These are phyloP conservation scores for Acmispon strigosus DNA, from an alignment of 306 rosid species.

Conservation along the genomic window DNA sequence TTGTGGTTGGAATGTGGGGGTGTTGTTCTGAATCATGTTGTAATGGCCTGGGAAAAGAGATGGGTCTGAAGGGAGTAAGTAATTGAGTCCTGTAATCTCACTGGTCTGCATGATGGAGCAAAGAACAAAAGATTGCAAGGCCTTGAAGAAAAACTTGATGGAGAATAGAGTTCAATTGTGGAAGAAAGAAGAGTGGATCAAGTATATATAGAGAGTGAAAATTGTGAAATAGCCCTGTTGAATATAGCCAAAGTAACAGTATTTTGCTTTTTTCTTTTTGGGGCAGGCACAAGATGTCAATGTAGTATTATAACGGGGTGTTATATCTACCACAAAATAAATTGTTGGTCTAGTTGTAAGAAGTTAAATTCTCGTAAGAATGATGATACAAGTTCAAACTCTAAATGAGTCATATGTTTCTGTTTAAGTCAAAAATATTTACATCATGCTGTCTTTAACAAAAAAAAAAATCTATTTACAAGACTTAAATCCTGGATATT, in stretches of 20 bases:
- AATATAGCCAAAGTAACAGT: conserved; percentile 7
- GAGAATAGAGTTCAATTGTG: conserved; percentile 22
- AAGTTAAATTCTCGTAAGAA: no score
- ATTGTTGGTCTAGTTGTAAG: no score
- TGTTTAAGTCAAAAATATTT: no score
- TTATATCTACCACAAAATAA: no score
- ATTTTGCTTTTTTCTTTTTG: background rate
- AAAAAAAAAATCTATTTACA: no score
- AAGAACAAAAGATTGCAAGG: conserved; percentile 8
- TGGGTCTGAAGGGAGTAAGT: conserved; percentile 43
- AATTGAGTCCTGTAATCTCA: conserved; percentile 48
- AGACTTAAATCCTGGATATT: no score
- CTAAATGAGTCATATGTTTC: no score
- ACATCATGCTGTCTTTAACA: no score
- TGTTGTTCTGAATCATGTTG: conserved; percentile 36
- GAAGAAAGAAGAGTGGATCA: conserved; percentile 23
- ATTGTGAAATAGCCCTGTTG: conserved; percentile 33
- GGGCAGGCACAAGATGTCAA: conserved; percentile 27
- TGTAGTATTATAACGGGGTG: background rate
- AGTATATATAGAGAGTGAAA: conserved; percentile 56
- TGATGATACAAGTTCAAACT: no score
- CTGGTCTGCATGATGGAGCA: conserved; percentile 51
- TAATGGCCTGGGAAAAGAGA: conserved; percentile 34
- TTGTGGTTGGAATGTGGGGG: conserved; percentile 31
- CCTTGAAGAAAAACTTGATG: conserved; percentile 21